Evolutionary conservation across 176 grass and related monocot species (phyloP).

Genomic region (Saccharum officinarum): DNA sequence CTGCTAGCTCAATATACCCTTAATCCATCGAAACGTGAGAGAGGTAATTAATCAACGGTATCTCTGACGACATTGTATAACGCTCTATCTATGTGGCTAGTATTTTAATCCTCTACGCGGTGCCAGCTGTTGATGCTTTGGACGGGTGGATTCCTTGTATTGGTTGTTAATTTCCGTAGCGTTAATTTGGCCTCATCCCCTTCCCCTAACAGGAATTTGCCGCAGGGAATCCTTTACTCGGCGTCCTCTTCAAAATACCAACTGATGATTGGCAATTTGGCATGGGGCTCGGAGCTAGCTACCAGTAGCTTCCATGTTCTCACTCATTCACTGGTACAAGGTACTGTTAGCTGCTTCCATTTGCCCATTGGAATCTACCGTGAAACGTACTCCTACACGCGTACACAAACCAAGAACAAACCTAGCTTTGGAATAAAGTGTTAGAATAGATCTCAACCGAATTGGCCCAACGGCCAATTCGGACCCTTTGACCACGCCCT

Average conservation of each 20-base stretch:
- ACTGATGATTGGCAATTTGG: background rate
- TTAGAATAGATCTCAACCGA: too few species aligned
- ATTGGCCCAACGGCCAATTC: too few species aligned
- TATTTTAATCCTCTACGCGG: background rate
- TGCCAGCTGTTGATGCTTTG: constrained; percentile 3
- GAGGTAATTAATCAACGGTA: too few species aligned
- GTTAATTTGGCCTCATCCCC: too few species aligned
- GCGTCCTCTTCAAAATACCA: constrained; percentile 29
- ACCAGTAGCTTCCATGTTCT: constrained; percentile 4
- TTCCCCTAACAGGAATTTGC: too few species aligned
- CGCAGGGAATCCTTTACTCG: background rate
- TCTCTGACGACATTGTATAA: too few species aligned
- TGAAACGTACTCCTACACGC: background rate
- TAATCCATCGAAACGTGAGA: too few species aligned
- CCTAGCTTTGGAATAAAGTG: background rate
- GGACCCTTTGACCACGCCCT: too few species aligned
- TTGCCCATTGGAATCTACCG: constrained; percentile 21
- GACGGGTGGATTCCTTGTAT: constrained; percentile 30
- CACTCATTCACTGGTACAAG: background rate
- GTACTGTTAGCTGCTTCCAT: background rate
- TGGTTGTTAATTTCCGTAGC: constrained; percentile 51
- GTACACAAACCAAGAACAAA: background rate
- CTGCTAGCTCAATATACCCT: too few species aligned
- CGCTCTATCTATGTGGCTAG: background rate
- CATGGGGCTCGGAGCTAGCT: background rate